These are phyloP conservation scores for Leccinum rimulosum DNA, from an alignment of 768 basidiomycete species.

Conservation along the genomic window DNA sequence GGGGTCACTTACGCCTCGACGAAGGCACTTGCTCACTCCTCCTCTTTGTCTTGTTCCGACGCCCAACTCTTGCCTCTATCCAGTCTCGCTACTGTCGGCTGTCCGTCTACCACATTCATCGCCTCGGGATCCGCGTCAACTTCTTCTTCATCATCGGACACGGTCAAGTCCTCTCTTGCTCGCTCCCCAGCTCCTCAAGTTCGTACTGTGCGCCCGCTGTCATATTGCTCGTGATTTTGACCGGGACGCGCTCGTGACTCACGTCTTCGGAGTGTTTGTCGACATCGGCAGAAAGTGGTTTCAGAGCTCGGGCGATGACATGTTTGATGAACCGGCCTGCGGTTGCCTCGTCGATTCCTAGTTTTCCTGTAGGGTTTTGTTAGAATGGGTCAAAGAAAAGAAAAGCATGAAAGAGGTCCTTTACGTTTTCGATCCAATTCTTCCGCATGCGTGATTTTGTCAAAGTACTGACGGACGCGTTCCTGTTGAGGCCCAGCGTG, in stretches of 20 bases:
- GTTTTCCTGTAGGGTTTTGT: slow-evolving; percentile 29
- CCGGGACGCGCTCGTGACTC: slow-evolving; percentile 36
- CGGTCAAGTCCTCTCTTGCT: slow-evolving; percentile 37
- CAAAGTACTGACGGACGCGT: slow-evolving; percentile 76
- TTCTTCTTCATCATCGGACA: slow-evolving; percentile 33
- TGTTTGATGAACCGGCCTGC: slow-evolving; percentile 83
- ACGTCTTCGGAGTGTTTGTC: slow-evolving; percentile 27
- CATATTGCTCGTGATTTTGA: slow-evolving; percentile 60
- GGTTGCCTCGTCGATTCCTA: slow-evolving; percentile 69
- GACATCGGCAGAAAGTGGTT: slow-evolving; percentile 24
- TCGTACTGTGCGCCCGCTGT: too few relatives aligned
- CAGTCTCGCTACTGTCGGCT: background rate
- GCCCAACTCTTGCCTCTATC: slow-evolving; percentile 40
- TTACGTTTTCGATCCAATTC: slow-evolving; percentile 51
- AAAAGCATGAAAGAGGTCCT: background rate
- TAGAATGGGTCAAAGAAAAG: too few relatives aligned
- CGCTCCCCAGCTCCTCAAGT: too few relatives aligned
- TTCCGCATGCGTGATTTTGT: slow-evolving; percentile 76
- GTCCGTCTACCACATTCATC: slow-evolving; percentile 7
- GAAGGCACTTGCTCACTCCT: slow-evolving; percentile 13
- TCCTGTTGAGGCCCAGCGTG: slow-evolving; percentile 41
- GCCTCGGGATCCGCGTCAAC: slow-evolving; percentile 6
- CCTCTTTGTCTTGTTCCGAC: slow-evolving; percentile 21
- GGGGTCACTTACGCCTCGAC: slow-evolving; percentile 54
- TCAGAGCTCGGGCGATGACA: slow-evolving; percentile 65